Evolutionary conservation across 164 flowering plant genomes (phyloP).

Genomic region (Magnolia sinica): DNA sequence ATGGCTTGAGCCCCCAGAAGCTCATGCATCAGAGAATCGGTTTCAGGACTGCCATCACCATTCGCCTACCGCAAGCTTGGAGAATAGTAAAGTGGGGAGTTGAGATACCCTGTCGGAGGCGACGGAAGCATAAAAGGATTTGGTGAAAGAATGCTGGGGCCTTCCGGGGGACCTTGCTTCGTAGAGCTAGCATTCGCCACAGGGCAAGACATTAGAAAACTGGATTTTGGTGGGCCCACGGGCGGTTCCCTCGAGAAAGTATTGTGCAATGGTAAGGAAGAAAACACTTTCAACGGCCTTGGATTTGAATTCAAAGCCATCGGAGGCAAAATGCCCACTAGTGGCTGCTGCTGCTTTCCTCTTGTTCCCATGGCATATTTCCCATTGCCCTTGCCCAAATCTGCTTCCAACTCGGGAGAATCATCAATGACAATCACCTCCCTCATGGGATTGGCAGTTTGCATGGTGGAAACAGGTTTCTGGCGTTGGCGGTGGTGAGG

Average conservation of each 20-base stretch:
- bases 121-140: conserved; percentile 23
- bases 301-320: conserved; percentile 8
- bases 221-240: conserved; percentile 14
- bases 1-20: not conserved
- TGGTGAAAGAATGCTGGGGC: conserved; percentile 25
- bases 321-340: conserved; percentile 19
- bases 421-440: conserved; percentile 64
- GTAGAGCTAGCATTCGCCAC: conserved; percentile 27
- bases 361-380: conserved; percentile 14
- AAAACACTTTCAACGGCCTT: conserved; percentile 21
- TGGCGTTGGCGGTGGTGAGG: not conserved
- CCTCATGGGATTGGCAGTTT: conserved; percentile 17
- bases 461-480: conserved; percentile 16
- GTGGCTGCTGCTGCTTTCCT: conserved; percentile 14
- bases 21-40: not conserved
- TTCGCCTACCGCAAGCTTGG: conserved; percentile 30
- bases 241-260: conserved; percentile 20
- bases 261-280: conserved; percentile 18
- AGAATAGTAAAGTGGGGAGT: conserved; percentile 34
- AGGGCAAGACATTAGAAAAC: conserved; percentile 14
- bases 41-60: not conserved
- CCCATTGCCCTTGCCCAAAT: conserved; percentile 6
- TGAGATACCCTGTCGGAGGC: conserved; percentile 33
- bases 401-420: conserved; percentile 37
- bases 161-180: conserved; percentile 35